Evolutionary conservation across 2,329 filamentous ascomycete genomes (phyloP), one percentile per base, ranked within the genome.

Genomic region (Scedosporium apiospermum): DNA sequence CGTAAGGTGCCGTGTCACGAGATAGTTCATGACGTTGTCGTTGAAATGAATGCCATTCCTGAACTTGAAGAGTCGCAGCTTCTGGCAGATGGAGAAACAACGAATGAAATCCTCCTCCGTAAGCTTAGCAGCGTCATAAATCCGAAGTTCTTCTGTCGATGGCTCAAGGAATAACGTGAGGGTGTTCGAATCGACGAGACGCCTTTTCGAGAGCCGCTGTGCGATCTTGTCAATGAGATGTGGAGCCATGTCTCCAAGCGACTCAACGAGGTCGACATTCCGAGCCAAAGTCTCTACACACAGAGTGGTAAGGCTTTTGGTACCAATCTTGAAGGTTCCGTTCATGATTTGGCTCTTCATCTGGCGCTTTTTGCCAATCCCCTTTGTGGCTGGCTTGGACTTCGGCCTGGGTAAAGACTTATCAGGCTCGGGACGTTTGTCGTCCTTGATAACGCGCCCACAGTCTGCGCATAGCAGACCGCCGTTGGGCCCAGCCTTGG

Each of bases 11-110:
- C 90, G 89, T 62, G 86, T 86, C 21, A 90, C 78, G 69, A 97
- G 83, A 72, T 93, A 96, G 61, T 91, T 84, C 73, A 97, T 82
- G 51, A 92, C 89, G 46, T 81, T 80, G 69, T 97, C 89, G 74
- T 96, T 96, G 79, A 97, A 88, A 70, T 96, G 93, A 59, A 95
- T 90, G n/a, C 88, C 91, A 69, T 93, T 93, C 58, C 89, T 86
- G 10, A 96, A 77, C 66, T 91, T 89, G 63, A 97, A 80, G 53
- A 82, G 82, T 68, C 85, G 85, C 62, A 96, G 77, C 5, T 80
- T 80, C 0, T 90, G 86, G 63, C 89, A 87, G 2, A 86, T 81
- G 60, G 91, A 88, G 65, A 97, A 92, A 51, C 96, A 90, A 66
- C 87, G 84, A 58, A 90, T 82, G 66, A 89, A 92, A 69, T 98